Conservation (phyloP, 164 flowering plant genomes). For the Vitis vinifera region DNA sequence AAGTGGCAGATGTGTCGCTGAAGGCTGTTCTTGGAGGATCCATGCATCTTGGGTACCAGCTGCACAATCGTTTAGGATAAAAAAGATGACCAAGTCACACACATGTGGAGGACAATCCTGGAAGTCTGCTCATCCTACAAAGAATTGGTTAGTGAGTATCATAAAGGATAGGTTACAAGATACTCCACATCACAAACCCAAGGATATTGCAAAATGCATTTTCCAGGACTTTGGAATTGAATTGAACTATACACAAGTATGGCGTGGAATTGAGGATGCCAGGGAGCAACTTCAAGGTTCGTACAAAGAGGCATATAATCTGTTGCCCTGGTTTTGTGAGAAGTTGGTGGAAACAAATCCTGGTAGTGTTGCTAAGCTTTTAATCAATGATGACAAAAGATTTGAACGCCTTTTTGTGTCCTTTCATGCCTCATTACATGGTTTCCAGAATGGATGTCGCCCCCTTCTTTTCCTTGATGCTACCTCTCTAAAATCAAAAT, state of each 20-base stretch:
- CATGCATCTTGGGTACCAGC: constrained; percentile 74
- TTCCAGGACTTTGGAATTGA: constrained; percentile 41
- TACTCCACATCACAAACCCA: constrained; percentile 36
- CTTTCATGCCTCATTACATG: constrained; percentile 37
- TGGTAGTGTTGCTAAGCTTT: constrained; percentile 33
- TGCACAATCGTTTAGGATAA: constrained; percentile 47
- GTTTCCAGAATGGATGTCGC: constrained; percentile 47
- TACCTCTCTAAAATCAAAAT: constrained; percentile 51
- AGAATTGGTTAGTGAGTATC: constrained; percentile 46
- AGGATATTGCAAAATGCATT: constrained; percentile 40
- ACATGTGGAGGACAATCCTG: constrained; percentile 68
- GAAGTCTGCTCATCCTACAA: constrained; percentile 58
- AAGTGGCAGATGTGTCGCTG: constrained; percentile 58
- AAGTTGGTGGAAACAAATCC: constrained; percentile 42
- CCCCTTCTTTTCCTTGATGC: constrained; percentile 47
- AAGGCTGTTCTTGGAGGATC: constrained; percentile 77
- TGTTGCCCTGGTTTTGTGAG: constrained; percentile 37
- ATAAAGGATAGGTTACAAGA: constrained; percentile 46
- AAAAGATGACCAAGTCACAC: constrained; percentile 55
- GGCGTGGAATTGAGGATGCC: constrained; percentile 46
- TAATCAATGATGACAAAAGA: constrained; percentile 25
- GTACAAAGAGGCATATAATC: constrained; percentile 36
- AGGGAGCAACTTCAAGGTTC: constrained; percentile 43
- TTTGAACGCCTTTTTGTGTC: constrained; percentile 43
- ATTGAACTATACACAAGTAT: constrained; percentile 38